Base-by-base conservation (phyloP, 2,329 filamentous ascomycete genomes). In the Neonectria hederae region DNA sequence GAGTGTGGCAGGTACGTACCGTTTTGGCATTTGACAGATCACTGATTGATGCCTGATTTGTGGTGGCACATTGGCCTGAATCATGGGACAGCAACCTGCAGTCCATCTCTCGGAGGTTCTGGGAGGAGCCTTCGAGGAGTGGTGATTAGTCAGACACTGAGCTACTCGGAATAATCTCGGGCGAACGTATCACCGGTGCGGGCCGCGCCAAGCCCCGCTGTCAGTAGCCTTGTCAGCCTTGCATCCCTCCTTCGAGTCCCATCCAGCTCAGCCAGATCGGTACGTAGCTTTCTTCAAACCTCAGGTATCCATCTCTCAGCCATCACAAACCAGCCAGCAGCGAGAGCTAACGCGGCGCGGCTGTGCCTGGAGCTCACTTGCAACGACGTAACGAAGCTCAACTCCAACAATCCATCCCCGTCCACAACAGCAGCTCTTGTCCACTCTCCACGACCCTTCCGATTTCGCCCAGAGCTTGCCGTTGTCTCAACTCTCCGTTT, bases 281-380 rank as follows among this genome's bases (percentile, higher is more conserved):
- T 58, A 63, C 60, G 54, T 9, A 43, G 9, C 38, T 19, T 24
- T 51, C 14, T 17, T 3, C 0, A 4, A 55, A 54, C 74, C 74
- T 76, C 65, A 76, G 74, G 74, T 67, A 72, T 40, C 32, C 35
- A 45, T 11, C 43, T 7, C 6, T 21, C 48, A 60, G 67, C 66
- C 62, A 63, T 63, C 67, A 54, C 59, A 54, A 56, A 54, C 24
- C 54, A 62, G 62, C 63, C 52, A 64, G 58, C 64, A 68, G 43
- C 49, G 68, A 68, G 65, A 77, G 75, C 76, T 78, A 79, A 74
- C 76, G 76, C 76, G 76, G 76, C 76, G 71, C 61, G 61, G 70
- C 69, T 75, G 74, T 83, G 82, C 81, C 82, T 83, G 76, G 81
- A 83, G 81, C 81, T 82, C 76, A 65, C 66, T 70, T 62, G 65